These are phyloP conservation scores for Aureobasidium sp. DNA, from an alignment of 2,329 filamentous ascomycete genomes.

Conservation along the genomic window DNA sequence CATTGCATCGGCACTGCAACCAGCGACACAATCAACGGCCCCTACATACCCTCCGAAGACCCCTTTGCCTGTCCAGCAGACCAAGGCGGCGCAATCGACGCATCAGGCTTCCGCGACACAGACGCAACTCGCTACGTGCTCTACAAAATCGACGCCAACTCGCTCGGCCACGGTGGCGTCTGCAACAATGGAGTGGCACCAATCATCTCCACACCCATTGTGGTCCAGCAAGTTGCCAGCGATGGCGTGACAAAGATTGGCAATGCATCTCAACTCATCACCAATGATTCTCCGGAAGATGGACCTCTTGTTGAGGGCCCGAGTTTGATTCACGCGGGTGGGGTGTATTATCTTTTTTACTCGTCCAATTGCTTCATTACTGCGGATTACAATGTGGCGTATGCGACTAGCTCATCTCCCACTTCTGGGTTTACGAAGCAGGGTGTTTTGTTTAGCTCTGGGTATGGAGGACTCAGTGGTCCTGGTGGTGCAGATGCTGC, in stretches of 20 bases:
- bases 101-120: slow-evolving; percentile 23
- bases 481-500: slow-evolving; percentile 21
- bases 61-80: slow-evolving; percentile 24
- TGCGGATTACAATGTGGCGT: slow-evolving; percentile 24
- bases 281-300: slow-evolving; percentile 23
- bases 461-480: slow-evolving; percentile 12
- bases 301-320: slow-evolving; percentile 26
- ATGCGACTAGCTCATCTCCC: slow-evolving; percentile 17
- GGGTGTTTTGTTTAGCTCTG: slow-evolving; percentile 16
- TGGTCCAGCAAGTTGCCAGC: slow-evolving; percentile 23
- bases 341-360: slow-evolving; percentile 28
- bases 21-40: slow-evolving; percentile 21
- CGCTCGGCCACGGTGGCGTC: slow-evolving; percentile 22
- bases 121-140: slow-evolving; percentile 22
- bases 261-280: slow-evolving; percentile 19
- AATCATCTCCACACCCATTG: slow-evolving; percentile 22
- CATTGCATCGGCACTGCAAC: slow-evolving; percentile 26
- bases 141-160: slow-evolving; percentile 27
- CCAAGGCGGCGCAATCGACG: slow-evolving; percentile 26
- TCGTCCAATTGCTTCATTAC: slow-evolving; percentile 26
- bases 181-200: slow-evolving; percentile 21
- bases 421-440: slow-evolving; percentile 19
- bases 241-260: slow-evolving; percentile 24
- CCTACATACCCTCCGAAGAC: slow-evolving; percentile 21
- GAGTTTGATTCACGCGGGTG: slow-evolving; percentile 19